A percentile compares a stretch with the other conserved stretches of the same genome.
Conservation (phyloP, 1,139 yeast species). For the Debaryomyces nepalensis region DNA sequence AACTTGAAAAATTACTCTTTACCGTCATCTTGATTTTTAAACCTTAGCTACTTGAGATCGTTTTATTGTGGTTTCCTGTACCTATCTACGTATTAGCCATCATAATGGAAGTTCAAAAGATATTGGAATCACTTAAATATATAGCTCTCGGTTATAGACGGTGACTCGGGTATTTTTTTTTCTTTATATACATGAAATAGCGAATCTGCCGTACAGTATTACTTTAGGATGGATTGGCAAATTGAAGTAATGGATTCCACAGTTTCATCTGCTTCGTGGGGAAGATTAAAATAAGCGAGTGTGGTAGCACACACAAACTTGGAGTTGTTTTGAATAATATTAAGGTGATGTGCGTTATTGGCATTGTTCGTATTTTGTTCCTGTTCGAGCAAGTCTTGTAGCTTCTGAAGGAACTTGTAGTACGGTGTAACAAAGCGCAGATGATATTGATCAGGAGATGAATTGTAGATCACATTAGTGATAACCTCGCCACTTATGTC, state of each 20-base stretch:
- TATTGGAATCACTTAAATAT: background rate
- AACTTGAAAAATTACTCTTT: slow-evolving; percentile 29
- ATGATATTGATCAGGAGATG: slow-evolving; percentile 18
- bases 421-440: slow-evolving; percentile 24
- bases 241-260: background rate
- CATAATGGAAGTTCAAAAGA: too few relatives aligned
- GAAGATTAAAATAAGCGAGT: slow-evolving; percentile 9
- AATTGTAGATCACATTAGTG: slow-evolving; percentile 12
- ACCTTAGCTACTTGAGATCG: background rate
- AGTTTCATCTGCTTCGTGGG: background rate
- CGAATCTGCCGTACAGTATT: background rate
- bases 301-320: slow-evolving; percentile 40
- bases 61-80: too few relatives aligned
- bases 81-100: too few relatives aligned
- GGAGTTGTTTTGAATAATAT: slow-evolving; percentile 35
- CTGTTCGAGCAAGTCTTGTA: background rate
- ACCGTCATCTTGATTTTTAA: slow-evolving; percentile 26
- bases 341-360: slow-evolving; percentile 18
- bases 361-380: slow-evolving; percentile 2
- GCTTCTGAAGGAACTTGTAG: slow-evolving; percentile 20
- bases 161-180: background rate
- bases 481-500: background rate
- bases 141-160: slow-evolving; percentile 4
- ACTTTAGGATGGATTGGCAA: slow-evolving; percentile 5
- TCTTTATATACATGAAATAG: slow-evolving; percentile 1